phyloP scores from a whole-genome alignment of 208 protist species.

The Lotmaria passim region DNA sequence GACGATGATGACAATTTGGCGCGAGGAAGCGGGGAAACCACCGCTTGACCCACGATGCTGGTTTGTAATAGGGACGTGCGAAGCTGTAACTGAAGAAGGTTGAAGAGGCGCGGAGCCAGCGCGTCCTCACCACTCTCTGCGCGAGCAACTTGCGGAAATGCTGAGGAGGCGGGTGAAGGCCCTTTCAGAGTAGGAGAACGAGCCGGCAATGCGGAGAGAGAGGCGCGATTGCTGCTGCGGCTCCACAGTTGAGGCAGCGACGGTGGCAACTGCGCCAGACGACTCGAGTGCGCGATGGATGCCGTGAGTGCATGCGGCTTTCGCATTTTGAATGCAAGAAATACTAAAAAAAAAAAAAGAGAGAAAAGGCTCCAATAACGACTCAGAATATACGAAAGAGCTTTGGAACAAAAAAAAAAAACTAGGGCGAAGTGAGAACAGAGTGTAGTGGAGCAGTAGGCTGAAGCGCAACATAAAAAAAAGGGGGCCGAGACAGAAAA shows the following conservation, averaged over 20 bases:
- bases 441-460: no score
- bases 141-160: neutral
- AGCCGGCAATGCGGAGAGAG: neutral
- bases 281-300: neutral
- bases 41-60: no score
- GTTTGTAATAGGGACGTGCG: neutral
- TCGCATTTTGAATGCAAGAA: neutral
- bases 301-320: constrained; percentile 14
- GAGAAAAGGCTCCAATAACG: neutral
- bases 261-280: neutral
- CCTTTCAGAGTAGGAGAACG: neutral
- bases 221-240: no score
- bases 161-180: neutral
- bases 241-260: neutral
- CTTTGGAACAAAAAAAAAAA: no score
- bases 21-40: neutral
- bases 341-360: neutral
- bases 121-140: neutral
- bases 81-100: constrained; percentile 28
- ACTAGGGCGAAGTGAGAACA: no score
- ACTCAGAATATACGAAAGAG: no score
- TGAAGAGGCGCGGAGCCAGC: constrained; percentile 10
- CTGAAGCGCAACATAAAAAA: no score
- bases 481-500: no score
- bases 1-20: neutral